These are phyloP conservation scores for Bipolaris cookei DNA, from an alignment of 2,329 filamentous ascomycete species.

Conservation along the genomic window DNA sequence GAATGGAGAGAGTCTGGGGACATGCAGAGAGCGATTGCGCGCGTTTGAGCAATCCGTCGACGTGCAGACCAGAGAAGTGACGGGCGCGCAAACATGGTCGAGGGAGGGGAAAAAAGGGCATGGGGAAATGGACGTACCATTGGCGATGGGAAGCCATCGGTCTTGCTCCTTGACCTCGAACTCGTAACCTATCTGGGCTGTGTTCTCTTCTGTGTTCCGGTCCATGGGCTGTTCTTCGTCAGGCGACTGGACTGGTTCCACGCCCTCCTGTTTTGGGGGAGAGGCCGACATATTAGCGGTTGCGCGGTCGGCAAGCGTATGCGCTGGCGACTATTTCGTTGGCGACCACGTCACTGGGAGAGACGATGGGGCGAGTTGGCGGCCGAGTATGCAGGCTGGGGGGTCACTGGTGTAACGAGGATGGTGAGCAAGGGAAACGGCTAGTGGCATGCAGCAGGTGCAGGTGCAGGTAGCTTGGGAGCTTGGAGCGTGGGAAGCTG, in stretches of 20 bases:
- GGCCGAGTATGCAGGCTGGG: constrained; percentile 45
- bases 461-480: neutral
- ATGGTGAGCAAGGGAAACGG: constrained; percentile 33
- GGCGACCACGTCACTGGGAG: constrained; percentile 50
- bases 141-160: constrained; percentile 99
- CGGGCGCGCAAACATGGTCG: constrained; percentile 46
- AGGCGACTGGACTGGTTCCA: constrained; percentile 91
- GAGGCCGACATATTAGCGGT: constrained; percentile 78
- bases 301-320: constrained; percentile 55
- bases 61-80: constrained; percentile 42
- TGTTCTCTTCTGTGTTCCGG: constrained; percentile 78
- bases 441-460: constrained; percentile 44
- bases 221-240: constrained; percentile 96
- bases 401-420: constrained; percentile 37
- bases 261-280: constrained; percentile 84
- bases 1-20: constrained; percentile 54
- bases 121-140: constrained; percentile 77
- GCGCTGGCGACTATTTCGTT: constrained; percentile 47
- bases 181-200: constrained; percentile 78
- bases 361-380: constrained; percentile 38
- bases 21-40: constrained; percentile 53
- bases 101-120: constrained; percentile 39
- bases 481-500: constrained; percentile 21
- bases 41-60: constrained; percentile 53
- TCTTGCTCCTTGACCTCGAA: constrained; percentile 99